phyloP scores from a whole-genome alignment of 2,329 filamentous ascomycete species.

The Colletotrichum theobromicola region DNA sequence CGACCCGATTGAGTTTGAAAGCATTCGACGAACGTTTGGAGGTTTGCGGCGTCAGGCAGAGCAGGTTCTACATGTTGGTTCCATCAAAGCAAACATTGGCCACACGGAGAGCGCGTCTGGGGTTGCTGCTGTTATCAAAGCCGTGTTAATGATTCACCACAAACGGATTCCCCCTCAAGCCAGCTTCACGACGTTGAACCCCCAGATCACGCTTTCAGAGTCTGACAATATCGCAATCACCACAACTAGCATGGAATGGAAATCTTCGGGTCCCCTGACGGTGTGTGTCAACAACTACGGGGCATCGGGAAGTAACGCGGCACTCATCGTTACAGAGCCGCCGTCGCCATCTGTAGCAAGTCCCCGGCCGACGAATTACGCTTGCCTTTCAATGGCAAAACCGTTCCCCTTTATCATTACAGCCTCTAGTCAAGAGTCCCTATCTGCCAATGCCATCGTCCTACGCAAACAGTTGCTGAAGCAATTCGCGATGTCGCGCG shows the following conservation, averaged over 20 bases:
- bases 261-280: slow-evolving; percentile 28
- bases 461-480: not conserved
- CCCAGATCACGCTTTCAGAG: not conserved
- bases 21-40: slow-evolving; percentile 53
- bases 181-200: slow-evolving; percentile 33
- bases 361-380: not conserved
- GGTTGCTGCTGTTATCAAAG: slow-evolving; percentile 27
- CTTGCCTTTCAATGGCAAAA: not conserved
- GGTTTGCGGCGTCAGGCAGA: not conserved
- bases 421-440: not conserved
- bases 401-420: not conserved
- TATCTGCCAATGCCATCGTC: not conserved
- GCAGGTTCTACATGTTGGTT: not conserved
- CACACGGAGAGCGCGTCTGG: slow-evolving; percentile 24
- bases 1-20: slow-evolving; percentile 47
- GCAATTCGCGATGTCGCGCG: not conserved
- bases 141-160: slow-evolving; percentile 30
- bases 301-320: slow-evolving; percentile 30
- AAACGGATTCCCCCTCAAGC: slow-evolving; percentile 26
- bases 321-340: slow-evolving; percentile 22
- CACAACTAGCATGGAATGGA: not conserved
- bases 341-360: not conserved
- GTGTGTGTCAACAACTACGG: slow-evolving; percentile 39
- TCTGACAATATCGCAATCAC: not conserved
- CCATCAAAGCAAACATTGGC: slow-evolving; percentile 48